A percentile compares a stretch with the other conserved stretches of the same genome.
Evolutionary conservation across 352 stramenopile species (phyloP).

Genomic region (Phytopythium oedochilum): DNA sequence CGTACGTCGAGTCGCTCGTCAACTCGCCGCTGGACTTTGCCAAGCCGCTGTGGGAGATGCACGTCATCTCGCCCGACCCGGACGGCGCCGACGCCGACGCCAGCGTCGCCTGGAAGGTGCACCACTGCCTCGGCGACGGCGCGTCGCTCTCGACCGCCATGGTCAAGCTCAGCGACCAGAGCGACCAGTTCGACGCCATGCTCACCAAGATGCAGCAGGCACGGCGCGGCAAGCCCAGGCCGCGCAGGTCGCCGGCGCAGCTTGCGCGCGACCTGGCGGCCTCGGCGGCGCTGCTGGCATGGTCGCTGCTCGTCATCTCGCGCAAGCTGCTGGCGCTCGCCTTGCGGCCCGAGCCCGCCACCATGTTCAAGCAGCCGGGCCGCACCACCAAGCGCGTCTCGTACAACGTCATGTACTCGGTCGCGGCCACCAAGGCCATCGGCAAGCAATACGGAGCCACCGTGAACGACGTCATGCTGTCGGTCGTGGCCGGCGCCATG

Average conservation of each 20-base stretch:
- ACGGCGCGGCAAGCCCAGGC: constrained; percentile 24
- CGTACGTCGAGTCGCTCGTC: constrained; percentile 61
- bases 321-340: constrained; percentile 45
- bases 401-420: constrained; percentile 71
- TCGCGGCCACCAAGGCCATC: constrained; percentile 65
- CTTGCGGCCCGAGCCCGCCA: constrained; percentile 46
- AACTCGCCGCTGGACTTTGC: constrained; percentile 63
- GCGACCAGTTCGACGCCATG: constrained; percentile 55
- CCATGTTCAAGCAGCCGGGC: constrained; percentile 60
- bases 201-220: constrained; percentile 34
- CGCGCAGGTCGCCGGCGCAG: constrained; percentile 17
- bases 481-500: constrained; percentile 71
- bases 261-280: constrained; percentile 14
- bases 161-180: constrained; percentile 71
- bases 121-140: constrained; percentile 78
- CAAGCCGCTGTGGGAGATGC: constrained; percentile 75
- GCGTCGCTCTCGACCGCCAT: constrained; percentile 59
- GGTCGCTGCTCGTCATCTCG: constrained; percentile 57
- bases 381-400: constrained; percentile 59
- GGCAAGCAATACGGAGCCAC: constrained; percentile 63
- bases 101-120: constrained; percentile 60
- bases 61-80: constrained; percentile 43
- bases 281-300: constrained; percentile 32
- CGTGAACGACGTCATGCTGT: constrained; percentile 82
- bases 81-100: constrained; percentile 24